Evolutionary conservation across 108 stramenopile genomes (phyloP), one percentile per base, ranked within the genome.

Genomic region (Skeletonema marinoi): DNA sequence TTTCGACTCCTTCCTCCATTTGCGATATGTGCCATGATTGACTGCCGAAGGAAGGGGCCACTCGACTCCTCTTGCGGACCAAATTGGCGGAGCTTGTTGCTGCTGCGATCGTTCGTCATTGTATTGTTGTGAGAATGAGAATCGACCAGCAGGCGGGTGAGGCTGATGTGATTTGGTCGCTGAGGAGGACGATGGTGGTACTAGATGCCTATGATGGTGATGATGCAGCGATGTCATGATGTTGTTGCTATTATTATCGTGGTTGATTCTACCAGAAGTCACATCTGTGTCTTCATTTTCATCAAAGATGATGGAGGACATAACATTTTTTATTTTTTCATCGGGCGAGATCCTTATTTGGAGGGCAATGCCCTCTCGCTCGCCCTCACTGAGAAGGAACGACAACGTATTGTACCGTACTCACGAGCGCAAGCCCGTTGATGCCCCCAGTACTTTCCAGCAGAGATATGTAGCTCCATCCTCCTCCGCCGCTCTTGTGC

Each of bases 41-140:
- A 94, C 65, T 21, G 85, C 36, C 25, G 85, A 68, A 4, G 91
- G 91, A 12, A 94, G 85, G 1, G 91, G 93, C 93, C 91, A 92
- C 78, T 94, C 91, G 54, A 94, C 91, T 60, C 92, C 79, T 14
- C 93, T 81, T 10, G 93, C 88, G 8, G 90, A 83, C 81, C 83
- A 94, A 60, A 92, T 94, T n/a, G 93, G 80, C 50, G 83, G 85
- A 58, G 81, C 77, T 67, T 68, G 13, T n/a, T 38, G 63, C 63
- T 69, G 63, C 38, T 64, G 63, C 2, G 63, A 29, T 16, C 32
- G 21, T 21, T 21, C 51, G 51, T 54, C 51, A 54, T 54, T 54
- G 19, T n/a, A 6, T 8, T 54, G 51, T 9, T 54, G 51, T 8
- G 51, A 54, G 16, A 54, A 54, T 25, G 51, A 54, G 7, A 21